Percentiles rank a stretch among this genome's conserved stretches.
These are phyloP conservation scores for Globisporangium middletonii DNA, from an alignment of 352 stramenopile genomes.

Conservation along the genomic window DNA sequence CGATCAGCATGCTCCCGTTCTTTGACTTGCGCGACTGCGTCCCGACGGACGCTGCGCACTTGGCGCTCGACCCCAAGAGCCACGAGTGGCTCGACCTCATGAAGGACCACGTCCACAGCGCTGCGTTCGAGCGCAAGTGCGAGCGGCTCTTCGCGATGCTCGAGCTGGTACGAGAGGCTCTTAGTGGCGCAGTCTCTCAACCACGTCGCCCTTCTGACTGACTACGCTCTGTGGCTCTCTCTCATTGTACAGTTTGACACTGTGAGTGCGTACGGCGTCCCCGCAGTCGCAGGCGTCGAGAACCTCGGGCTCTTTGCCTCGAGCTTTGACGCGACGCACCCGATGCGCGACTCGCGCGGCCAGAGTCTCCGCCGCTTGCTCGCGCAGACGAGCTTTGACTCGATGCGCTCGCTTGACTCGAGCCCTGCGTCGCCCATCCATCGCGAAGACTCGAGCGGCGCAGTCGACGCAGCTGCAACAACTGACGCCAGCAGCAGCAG, in stretches of 20 bases:
- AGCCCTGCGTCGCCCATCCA: slow-evolving; percentile 1
- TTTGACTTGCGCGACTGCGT: slow-evolving; percentile 74
- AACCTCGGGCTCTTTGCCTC: slow-evolving; percentile 50
- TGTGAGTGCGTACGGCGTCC: slow-evolving; percentile 56
- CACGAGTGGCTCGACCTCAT: slow-evolving; percentile 40
- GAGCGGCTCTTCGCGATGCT: slow-evolving; percentile 52
- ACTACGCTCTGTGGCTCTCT: neutral
- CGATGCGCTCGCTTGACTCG: slow-evolving; percentile 10
- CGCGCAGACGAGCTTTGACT: slow-evolving; percentile 16
- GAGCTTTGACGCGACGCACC: slow-evolving; percentile 22
- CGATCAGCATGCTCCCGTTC: slow-evolving; percentile 64
- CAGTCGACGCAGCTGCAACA: no score
- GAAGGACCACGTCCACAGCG: slow-evolving; percentile 25
- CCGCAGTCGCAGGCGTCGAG: slow-evolving; percentile 44
- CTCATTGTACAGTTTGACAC: slow-evolving; percentile 42
- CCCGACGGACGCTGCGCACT: slow-evolving; percentile 19
- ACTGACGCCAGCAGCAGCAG: neutral
- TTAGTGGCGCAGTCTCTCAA: no score
- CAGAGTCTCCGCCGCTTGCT: slow-evolving; percentile 39
- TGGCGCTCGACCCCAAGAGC: slow-evolving; percentile 25
- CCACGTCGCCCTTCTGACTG: neutral
- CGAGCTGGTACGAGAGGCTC: slow-evolving; percentile 37
- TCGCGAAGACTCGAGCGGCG: no score
- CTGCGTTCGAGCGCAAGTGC: slow-evolving; percentile 36
- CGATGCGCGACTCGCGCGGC: slow-evolving; percentile 21